Evolutionary conservation across 768 basidiomycete genomes (phyloP), one percentile per base, ranked within the genome.

Genomic region (Clavulina sp.): DNA sequence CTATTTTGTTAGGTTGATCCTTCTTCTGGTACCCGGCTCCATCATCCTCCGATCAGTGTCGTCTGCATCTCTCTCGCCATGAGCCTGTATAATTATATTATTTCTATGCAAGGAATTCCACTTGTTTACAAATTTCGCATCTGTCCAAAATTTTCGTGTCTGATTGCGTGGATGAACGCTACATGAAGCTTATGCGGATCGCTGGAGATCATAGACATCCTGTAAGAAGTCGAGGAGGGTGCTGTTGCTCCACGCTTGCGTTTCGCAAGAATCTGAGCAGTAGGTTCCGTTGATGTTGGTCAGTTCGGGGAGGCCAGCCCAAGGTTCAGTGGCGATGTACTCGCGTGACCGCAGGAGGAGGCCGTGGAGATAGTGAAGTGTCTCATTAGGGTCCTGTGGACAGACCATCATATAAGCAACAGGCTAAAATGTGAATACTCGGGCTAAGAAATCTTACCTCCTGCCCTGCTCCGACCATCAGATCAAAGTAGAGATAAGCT

Each of bases 191-290:
- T 46, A 46, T 24, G 13, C 26, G 43, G 36, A 38, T 21, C 26
- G 43, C 5, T 32, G 6, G 33, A 63, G 41, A 21, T 68, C 67
- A 59, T 84, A 76, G 51, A 84, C 85, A 46, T 72, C 75, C 58
- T 89, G 78, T 48, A 95, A 65, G 63, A 92, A 84, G 67, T 95
- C 92, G 26, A 97, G 69, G 56, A 96, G 64, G 23, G 88, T 93
- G 64, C 86, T 89, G 43, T 87, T 78, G 60, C 86, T 89, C 95
- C 93, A 97, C 3, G 93, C 95, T 62, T 97, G 95, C 26, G 95
- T 91, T 43, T 74, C 70, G 62, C 93, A 97, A 43, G 88, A 89
- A 65, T 97, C 92, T 49, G 64, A 64, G 62, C 93, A 97, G 65
- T 77, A 78, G 34, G 69, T 67, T 7, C 92, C 93, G 56, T 89